Evolutionary conservation across 2,329 filamentous ascomycete genomes (phyloP), one percentile per base, ranked within the genome.

Genomic region (Cylindrodendrum hubeiense): DNA sequence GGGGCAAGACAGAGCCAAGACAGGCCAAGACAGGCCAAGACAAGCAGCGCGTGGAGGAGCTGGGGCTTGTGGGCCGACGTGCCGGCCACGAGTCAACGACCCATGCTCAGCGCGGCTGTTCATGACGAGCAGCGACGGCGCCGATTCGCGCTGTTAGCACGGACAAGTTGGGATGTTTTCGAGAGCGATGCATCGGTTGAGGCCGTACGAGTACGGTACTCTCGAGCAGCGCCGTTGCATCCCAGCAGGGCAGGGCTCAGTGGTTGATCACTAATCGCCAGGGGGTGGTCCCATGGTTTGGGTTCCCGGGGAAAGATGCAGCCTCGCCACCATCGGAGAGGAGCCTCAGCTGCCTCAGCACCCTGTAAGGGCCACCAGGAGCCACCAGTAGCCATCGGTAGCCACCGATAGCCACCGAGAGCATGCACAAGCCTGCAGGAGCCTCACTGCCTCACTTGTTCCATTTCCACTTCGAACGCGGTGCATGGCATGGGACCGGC

Each of bases 401-500:
- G n/a, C n/a, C n/a, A n/a, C n/a, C n/a, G n/a, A n/a, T n/a, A n/a
- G n/a, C n/a, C n/a, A n/a, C n/a, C n/a, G n/a, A 34, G n/a, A 7
- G 37, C 37, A 57, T 57, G 43, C 54, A 57, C 37, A 43, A 44
- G 26, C 37, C 34, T 52, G 56, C 37, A 50, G 47, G 56, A 60
- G 56, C 56, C 47, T 60, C 49, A 53, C 54, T 57, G 28, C 54
- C 41, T 47, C 43, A 47, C 54, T 39, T 39, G 15, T 47, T 60
- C 57, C 52, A 62, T 62, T 56, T 62, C 59, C 59, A 30, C 37
- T 62, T 62, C 52, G 41, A 56, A 56, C 52, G 44, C 21, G n/a
- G 19, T 61, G 59, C 59, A 50, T 21, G 34, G 26, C 28, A 33
- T 34, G 49, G 28, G 22, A 24, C 24, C 12, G 24, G 15, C 22